Evolutionary conservation across 73 alveolate genomes (phyloP), one percentile per base, ranked within the genome.

Genomic region (Paramecium tetraurelia): DNA sequence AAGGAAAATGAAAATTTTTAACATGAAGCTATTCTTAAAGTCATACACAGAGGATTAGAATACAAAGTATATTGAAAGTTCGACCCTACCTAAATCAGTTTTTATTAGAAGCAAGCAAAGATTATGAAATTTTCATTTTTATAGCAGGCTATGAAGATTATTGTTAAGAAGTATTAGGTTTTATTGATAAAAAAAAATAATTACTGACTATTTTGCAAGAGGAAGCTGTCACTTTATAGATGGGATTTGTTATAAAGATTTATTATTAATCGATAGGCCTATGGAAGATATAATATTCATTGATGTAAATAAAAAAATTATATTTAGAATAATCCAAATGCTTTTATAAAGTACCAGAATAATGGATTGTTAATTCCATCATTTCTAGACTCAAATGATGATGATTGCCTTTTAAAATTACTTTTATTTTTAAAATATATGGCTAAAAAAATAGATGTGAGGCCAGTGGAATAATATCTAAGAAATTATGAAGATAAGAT

Each of bases 341-440:
- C 90, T 10, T 80, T 80, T 41, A 63, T 38, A 21, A 22, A 22
- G 0, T 80, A 46, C 2, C 0, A 33, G 9, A 31, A 80, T 44
- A 80, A 80, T 80, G 90, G 90, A 43, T 80, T 80, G 24, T 63
- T 80, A 11, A 80, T 80, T 22, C 90, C 90, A 80, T 44, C 90
- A n/a, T 80, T 80, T 46, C 22, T 80, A 22, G 90, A 80, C 46
- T 80, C 90, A 10, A 76, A 80, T 48, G 90, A 80, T 22, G 90
- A 80, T 46, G 90, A 80, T 43, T 80, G 90, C 46, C 72, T 80
- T 21, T 5, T 80, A 3, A 29, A 48, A 22, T 80, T 80, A 80
- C 24, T 80, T 11, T 76, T 76, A 24, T 80, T 80, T 80, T 41
- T 80, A 44, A 80, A 48, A 80, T 80, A 80, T 27, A 80, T 80